Evolutionary conservation across 2,329 filamentous ascomycete genomes (phyloP), one percentile per base, ranked within the genome.

Genomic region (Colletotrichum sp.): DNA sequence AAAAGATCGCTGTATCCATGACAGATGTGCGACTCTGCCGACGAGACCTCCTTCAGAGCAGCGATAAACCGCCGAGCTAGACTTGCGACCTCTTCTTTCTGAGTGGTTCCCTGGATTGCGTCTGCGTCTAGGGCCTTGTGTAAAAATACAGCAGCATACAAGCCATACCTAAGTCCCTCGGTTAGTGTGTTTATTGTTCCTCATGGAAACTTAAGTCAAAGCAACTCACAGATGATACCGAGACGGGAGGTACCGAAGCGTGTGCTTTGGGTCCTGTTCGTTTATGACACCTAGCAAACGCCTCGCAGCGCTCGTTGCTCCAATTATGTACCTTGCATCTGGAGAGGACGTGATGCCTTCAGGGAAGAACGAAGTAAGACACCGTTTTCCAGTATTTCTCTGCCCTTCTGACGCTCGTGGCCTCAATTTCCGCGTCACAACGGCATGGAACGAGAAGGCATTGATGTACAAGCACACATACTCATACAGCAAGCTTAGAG

Each of bases 121-220:
- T 59, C 55, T 16, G 25, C 55, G 6, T 29, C 27, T 1, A 27
- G 11, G 2, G 55, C 55, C 27, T 59, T 59, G 0, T 59, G 25
- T 5, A 59, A 22, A 2, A 29, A 59, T 0, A 59, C 55, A 27
- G 55, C 15, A 25, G 55, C 55, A 59, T 59, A 59, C 9, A 59
- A 16, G 55, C 55, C 55, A 0, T 59, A 59, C 1, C 55, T 59
- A 19, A 4, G 0, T 0, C 3, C 55, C 0, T 11, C 12, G 22
- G 8, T 59, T 29, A 59, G 22, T 12, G 6, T 5, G 9, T 0
- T n/a, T 12, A 0, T 44, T n/a, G 4, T 44, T 36, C 34, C 34
- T 1, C 34, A 36, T 36, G 34, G 34, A 36, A 15, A 36, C 3
- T 36, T 15, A 34, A 34, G 0, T 36, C 34, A 36, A 36, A 36